phyloP scores from a whole-genome alignment of 768 basidiomycete species.

The Rubroboletus pulcherrimus region DNA sequence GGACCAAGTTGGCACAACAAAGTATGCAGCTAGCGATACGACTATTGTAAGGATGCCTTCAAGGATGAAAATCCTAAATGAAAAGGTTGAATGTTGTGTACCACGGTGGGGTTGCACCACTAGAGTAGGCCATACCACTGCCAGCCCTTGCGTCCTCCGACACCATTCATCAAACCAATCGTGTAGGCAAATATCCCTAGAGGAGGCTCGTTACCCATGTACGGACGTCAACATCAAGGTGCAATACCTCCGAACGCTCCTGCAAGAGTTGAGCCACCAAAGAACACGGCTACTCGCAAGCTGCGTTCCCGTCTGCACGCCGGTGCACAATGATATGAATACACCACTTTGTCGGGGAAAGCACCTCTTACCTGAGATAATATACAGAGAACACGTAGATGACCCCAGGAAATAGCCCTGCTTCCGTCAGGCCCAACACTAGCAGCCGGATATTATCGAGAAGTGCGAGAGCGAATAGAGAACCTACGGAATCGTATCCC shows the following conservation, averaged over 20 bases:
- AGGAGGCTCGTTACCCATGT: neutral
- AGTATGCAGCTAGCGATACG: conserved; percentile 47
- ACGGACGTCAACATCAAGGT: neutral
- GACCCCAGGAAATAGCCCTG: conserved; percentile 58
- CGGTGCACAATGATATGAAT: neutral
- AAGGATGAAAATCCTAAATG: conserved; percentile 52
- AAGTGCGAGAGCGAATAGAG: neutral
- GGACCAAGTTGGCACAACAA: conserved; percentile 57
- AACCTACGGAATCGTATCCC: conserved; percentile 50
- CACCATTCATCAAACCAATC: conserved; percentile 58
- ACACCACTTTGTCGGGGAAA: neutral
- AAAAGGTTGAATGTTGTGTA: neutral
- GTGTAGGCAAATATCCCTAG: conserved; percentile 54
- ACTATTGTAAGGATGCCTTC: conserved; percentile 51
- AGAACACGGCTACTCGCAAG: conserved; percentile 60
- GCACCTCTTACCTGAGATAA: conserved; percentile 39
- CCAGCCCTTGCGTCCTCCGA: conserved; percentile 60
- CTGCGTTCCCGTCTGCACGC: conserved; percentile 48
- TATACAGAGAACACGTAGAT: conserved; percentile 59
- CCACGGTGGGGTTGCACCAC: neutral
- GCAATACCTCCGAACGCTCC: conserved; percentile 57
- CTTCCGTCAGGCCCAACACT: conserved; percentile 58
- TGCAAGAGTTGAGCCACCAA: conserved; percentile 57
- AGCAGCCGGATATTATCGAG: neutral
- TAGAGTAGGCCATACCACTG: conserved; percentile 39